Evolutionary conservation across 169 alveolate genomes (phyloP), one percentile per base, ranked within the genome.

Genomic region (Cryptosporidium muris): DNA sequence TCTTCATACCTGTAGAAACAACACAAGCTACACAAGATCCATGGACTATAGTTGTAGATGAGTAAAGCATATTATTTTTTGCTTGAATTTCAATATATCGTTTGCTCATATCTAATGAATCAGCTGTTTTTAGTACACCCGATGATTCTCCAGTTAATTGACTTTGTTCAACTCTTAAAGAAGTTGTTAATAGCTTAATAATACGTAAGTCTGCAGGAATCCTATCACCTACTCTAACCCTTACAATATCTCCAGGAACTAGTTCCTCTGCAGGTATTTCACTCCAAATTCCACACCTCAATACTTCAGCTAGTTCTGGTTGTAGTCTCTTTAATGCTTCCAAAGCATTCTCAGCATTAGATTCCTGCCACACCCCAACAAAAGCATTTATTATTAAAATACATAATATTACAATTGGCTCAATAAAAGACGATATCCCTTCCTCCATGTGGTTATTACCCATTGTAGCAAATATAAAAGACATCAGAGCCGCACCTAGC

Each of bases 341-440:
- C 81, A 97, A 88, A 16, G 99, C 99, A 81, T 95, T 93, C 90
- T 98, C 99, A 7, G 99, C 99, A 74, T 97, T 96, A 63, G 98
- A 90, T 88, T 98, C 99, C 90, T 98, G 99, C 98, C 98, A 96
- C 36, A 97, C 98, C 1, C 99, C 99, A 16, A 98, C 99, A 8
- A 94, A 89, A 1, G 99, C 99, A 91, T 97, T 98, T 9, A 96
- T 92, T 9, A 98, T 88, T 51, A 98, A 92, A 36, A 98, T 98
- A 62, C 95, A 81, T 36, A 97, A 91, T 40, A 82, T 80, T 12
- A 98, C 99, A 49, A 95, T 89, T 38, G 99, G 99, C 90, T 97
- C 99, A 16, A 98, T 96, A 89, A 92, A 98, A 36, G 98, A 98
- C 1, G 98, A 91, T 56, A 96, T 56, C 36, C 98, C 98, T 36